Conservation (phyloP, 2,329 filamentous ascomycete genomes). For the Phyllosticta citrichinensis region DNA sequence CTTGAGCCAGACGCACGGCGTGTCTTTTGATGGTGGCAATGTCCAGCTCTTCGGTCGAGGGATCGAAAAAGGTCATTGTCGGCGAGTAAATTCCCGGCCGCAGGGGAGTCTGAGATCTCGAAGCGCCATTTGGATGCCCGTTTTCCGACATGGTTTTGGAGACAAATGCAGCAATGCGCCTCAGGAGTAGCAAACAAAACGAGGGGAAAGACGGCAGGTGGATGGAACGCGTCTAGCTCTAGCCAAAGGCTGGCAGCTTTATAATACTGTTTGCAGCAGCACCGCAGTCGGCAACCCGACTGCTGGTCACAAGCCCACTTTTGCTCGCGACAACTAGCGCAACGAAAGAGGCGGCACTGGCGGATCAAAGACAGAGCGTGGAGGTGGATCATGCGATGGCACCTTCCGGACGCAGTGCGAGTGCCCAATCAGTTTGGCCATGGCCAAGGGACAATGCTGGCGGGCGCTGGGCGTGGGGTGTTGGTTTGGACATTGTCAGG, state of each 20-base stretch:
- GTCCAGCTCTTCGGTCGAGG: conserved; percentile 75
- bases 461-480: conserved; percentile 1
- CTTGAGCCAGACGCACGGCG: conserved; percentile 64
- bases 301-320: conserved; percentile 26
- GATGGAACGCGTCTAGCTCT: background rate
- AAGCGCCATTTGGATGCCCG: conserved; percentile 20
- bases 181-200: conserved; percentile 10
- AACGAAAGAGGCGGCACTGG: background rate
- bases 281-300: conserved; percentile 11
- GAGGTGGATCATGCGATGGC: background rate
- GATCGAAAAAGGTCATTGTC: conserved; percentile 84
- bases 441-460: background rate
- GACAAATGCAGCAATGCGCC: background rate
- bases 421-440: background rate
- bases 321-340: background rate
- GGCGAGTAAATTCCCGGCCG: conserved; percentile 79
- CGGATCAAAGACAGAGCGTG: background rate
- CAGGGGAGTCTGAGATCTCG: conserved; percentile 45
- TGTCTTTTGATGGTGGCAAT: conserved; percentile 70
- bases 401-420: background rate
- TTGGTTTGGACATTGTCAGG: background rate
- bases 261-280: conserved; percentile 9
- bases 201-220: background rate
- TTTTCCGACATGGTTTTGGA: conserved; percentile 19
- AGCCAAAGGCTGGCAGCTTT: background rate